Evolutionary conservation across 2,329 filamentous ascomycete species (phyloP).

Genomic region (Microdochium trichocladiopsis): DNA sequence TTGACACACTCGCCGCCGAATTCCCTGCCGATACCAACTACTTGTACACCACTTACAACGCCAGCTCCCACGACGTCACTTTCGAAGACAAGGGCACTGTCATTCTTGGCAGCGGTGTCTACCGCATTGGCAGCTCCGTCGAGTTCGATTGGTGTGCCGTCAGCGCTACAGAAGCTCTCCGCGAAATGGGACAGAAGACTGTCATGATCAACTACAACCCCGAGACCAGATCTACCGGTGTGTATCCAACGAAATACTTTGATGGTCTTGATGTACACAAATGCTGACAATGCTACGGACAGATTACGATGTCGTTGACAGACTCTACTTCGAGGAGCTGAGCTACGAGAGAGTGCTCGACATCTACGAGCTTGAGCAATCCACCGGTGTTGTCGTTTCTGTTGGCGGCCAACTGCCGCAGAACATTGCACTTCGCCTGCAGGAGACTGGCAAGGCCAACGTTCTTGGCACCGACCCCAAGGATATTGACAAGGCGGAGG

Average conservation of each 20-base stretch:
- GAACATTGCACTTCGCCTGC: slow-evolving; percentile 91
- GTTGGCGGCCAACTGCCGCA: slow-evolving; percentile 95
- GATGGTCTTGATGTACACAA: no score
- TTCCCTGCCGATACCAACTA: slow-evolving; percentile 96
- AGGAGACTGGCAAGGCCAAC: slow-evolving; percentile 83
- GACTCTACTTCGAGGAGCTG: slow-evolving; percentile 93
- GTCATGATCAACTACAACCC: slow-evolving; percentile 91
- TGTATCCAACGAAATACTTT: neutral
- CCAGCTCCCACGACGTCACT: slow-evolving; percentile 82
- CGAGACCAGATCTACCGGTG: slow-evolving; percentile 46
- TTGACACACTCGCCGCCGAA: slow-evolving; percentile 94
- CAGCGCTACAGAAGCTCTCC: slow-evolving; percentile 76
- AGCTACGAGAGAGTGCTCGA: slow-evolving; percentile 98
- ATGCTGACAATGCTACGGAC: slow-evolving; percentile 37
- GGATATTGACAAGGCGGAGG: slow-evolving; percentile 97
- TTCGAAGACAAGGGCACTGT: slow-evolving; percentile 90
- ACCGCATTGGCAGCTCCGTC: slow-evolving; percentile 94
- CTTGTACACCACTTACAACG: slow-evolving; percentile 97
- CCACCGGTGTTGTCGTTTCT: slow-evolving; percentile 85
- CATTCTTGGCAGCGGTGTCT: slow-evolving; percentile 89
- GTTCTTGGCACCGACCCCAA: slow-evolving; percentile 87
- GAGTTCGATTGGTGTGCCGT: slow-evolving; percentile 99
- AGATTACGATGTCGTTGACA: slow-evolving; percentile 85
- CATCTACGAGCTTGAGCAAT: slow-evolving; percentile 88
- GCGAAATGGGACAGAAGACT: slow-evolving; percentile 89